Evolutionary conservation across 2,329 filamentous ascomycete genomes (phyloP), one percentile per base, ranked within the genome.

Genomic region (Lecanicillium sp.): DNA sequence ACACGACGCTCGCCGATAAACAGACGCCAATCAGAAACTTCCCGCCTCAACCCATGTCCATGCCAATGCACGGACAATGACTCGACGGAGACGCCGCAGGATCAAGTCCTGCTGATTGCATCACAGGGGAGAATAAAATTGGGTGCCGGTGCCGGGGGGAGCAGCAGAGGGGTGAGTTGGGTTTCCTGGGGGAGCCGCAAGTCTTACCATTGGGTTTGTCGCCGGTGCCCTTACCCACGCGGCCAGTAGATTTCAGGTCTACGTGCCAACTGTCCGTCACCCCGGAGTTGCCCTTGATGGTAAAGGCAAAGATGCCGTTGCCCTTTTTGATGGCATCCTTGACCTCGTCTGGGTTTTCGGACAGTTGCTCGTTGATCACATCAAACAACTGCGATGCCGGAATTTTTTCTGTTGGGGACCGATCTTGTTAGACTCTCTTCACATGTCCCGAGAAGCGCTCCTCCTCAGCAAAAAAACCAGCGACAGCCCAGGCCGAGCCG

Each of bases 381-480:
- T 95, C 89, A 68, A 95, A 95, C 56, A 88, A 87, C 54, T 71
- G 81, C 50, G 90, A 95, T 60, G 88, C 82, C 53, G 90, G 88
- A 71, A 91, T 94, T 55, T 80, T 80, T 67, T 79, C 83, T 87
- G 37, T 47, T 35, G 44, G 44, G 33, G 26, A 20, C 23, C 15
- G 14, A 9, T 33, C 24, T 32, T 5, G 15, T 35, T 27, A 35
- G 44, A 9, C 11, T 17, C 6, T 26, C 37, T 47, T 47, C 44
- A 47, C 44, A 41, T 47, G 44, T 29, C 7, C 44, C 33, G 10
- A n/a, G 33, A n/a, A 9, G 7, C 30, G 10, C 3, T 44, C 5
- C 10, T 35, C 26, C 3, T 3, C 24, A 19, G n/a, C 26, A 15
- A 20, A 12, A 21, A 3, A 41, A 29, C 19, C 26, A 40, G 29